Base-by-base conservation (phyloP, 192 early-diverging fungal species). In the Diversispora epigaea region DNA sequence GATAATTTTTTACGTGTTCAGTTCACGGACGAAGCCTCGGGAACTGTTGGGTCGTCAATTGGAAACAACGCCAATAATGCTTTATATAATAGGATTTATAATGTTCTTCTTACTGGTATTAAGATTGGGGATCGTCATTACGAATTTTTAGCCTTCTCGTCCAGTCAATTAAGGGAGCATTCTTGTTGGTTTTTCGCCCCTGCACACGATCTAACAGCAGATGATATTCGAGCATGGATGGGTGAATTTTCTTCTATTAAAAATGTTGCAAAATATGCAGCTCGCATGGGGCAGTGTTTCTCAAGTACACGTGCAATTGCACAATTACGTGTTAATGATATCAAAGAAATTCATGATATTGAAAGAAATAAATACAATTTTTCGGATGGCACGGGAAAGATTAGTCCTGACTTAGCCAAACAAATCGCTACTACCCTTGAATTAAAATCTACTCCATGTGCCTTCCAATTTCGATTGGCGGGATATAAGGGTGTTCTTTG, bases 121-220 rank as follows among this genome's bases (percentile, higher is more conserved):
- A 63, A 73, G 43, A 83, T 93, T 45, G 88, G 86, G 0, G 77
- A 83, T 41, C 71, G 84, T 0, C 68, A 74, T 1, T 92, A 89
- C 65, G 81, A 88, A 6, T 93, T 91, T 43, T 57, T 90, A 52
- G 89, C 86, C 7, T 91, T 85, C 70, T 88, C 87, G 0, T 88
- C 88, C 25, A 89, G 86, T 54, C 89, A 87, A 73, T 76, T 90
- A 15, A 82, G 87, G 17, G 88, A 87, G 40, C 86, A 86, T 55
- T 86, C 83, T 41, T 91, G 84, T 21, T 94, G 89, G 92, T 92
- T 92, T 75, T 94, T 91, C 80, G 84, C 85, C 40, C 79, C 85
- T 11, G 80, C 79, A 17, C 46, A 50, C 8, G 77, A 78, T 4
- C 72, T 88, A 4, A 83, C 78, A 10, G 84, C 82, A 1, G 80